Evolutionary conservation across 164 flowering plant species (phyloP), one percentile per base, ranked within the genome.

Genomic region (Pachysandra terminalis): DNA sequence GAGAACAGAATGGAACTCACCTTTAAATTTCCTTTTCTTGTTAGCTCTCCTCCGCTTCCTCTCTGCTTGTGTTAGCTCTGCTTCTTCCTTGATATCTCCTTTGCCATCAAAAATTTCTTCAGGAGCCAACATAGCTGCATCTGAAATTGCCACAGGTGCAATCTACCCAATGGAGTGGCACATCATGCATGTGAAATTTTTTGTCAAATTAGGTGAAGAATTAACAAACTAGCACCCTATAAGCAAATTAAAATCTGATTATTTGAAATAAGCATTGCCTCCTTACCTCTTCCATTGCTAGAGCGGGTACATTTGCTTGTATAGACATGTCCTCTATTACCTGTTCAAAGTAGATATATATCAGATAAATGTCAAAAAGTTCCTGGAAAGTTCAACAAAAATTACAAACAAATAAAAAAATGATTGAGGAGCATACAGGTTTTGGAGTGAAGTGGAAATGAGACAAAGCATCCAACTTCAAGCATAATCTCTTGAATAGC

Each of bases 111-210:
- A 96, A 4, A 93, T 82, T 82, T 96, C 99, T 80, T 93, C 96
- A 66, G 99, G 98, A 65, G 99, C 98, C 72, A 96, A 82, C 97
- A 96, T 89, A 63, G 98, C 90, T 28, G 96, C 99, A 84, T 96
- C 97, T 51, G 99, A 96, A 48, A 93, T 91, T 25, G 91, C 94
- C 79, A 90, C 35, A 57, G 99, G 98, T 56, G 96, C 93, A 83
- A 91, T 77, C 97, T 93, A 64, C 51, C 40, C 72, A 71, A 4
- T 24, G 55, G 45, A 65, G 40, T n/a, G 32, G 75, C 25, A 71
- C 27, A 68, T 53, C 25, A 63, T 9, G 22, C 21, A 32, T 54
- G 35, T 65, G 15, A 70, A 49, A 51, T 53, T 32, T 25, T 3
- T 8, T 3, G 5, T 5, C 37, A 58, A 26, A 58, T 58, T 26